phyloP scores from a whole-genome alignment of 495 filamentous ascomycete genomes.

The Aspergillus mulundensis region DNA sequence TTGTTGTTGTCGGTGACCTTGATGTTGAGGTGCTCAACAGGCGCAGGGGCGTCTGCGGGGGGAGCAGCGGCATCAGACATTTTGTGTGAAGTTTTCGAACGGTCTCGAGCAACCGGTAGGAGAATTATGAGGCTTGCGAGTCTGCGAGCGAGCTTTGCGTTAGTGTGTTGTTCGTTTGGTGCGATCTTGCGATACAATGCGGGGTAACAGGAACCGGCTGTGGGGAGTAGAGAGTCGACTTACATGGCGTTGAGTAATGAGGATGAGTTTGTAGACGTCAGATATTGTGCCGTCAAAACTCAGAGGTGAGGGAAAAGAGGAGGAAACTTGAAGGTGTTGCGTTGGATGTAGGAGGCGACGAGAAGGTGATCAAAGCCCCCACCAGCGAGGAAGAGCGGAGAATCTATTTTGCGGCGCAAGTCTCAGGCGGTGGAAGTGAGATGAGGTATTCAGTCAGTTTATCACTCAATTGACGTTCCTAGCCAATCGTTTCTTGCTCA shows the following conservation, averaged over 20 bases:
- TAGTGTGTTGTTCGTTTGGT: slow-evolving; percentile 7
- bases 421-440: not conserved
- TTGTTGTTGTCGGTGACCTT: slow-evolving; percentile 99
- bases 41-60: slow-evolving; percentile 52
- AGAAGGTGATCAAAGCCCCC: slow-evolving; percentile 20
- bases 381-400: slow-evolving; percentile 30
- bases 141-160: not conserved
- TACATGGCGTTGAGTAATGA: not conserved
- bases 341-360: slow-evolving; percentile 14
- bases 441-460: not conserved
- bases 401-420: slow-evolving; percentile 40
- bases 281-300: not conserved
- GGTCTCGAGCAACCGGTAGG: not conserved
- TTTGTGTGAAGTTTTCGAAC: not conserved
- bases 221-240: not conserved
- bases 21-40: slow-evolving; percentile 91
- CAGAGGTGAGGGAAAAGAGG: slow-evolving; percentile 9
- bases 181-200: slow-evolving; percentile 5
- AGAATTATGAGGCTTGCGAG: not conserved
- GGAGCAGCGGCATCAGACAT: slow-evolving; percentile 47
- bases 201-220: not conserved
- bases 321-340: slow-evolving; percentile 9
- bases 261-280: slow-evolving; percentile 4
- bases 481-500: not conserved
- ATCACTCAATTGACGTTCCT: not conserved